Conservation (phyloP, 768 basidiomycete genomes). For the Porpolomopsis calyptriformis region DNA sequence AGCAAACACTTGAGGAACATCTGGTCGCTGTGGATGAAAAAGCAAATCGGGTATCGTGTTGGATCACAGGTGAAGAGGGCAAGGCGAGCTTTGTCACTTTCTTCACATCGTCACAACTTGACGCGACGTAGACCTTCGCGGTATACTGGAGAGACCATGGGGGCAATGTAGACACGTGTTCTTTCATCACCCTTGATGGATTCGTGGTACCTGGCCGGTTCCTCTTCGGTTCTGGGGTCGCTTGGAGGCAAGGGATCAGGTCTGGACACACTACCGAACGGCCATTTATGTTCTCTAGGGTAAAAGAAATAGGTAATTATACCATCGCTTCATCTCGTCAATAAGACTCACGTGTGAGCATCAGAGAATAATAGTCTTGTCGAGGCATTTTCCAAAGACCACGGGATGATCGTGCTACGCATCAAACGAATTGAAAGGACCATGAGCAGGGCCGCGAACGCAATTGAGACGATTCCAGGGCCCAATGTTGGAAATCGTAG, state of each 20-base stretch:
- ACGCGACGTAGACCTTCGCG: conserved; percentile 35
- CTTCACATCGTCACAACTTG: background rate
- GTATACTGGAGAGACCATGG: conserved; percentile 60
- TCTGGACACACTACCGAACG: conserved; percentile 40
- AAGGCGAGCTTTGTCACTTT: conserved; percentile 28
- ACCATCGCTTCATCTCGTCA: background rate
- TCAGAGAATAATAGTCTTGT: background rate
- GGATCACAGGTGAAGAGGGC: conserved; percentile 54
- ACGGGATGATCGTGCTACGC: conserved; percentile 44
- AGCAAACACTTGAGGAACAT: conserved; percentile 41
- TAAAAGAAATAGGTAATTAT: conserved; percentile 28
- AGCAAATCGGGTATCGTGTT: conserved; percentile 45
- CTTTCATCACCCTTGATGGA: conserved; percentile 58
- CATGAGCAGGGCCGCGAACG: conserved; percentile 31
- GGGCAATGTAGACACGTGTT: conserved; percentile 40
- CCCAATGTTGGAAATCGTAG: conserved; percentile 26
- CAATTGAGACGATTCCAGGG: conserved; percentile 29
- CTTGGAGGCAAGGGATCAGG: conserved; percentile 44
- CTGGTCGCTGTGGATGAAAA: conserved; percentile 38
- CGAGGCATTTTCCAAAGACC: conserved; percentile 22
- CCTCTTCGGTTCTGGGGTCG: conserved; percentile 43
- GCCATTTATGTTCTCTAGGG: conserved; percentile 49
- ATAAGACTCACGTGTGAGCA: background rate
- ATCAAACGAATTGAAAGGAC: conserved; percentile 35
- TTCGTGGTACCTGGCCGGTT: conserved; percentile 53